Evolutionary conservation across 2,329 filamentous ascomycete genomes (phyloP).

Genomic region (Colletotrichum sp.): DNA sequence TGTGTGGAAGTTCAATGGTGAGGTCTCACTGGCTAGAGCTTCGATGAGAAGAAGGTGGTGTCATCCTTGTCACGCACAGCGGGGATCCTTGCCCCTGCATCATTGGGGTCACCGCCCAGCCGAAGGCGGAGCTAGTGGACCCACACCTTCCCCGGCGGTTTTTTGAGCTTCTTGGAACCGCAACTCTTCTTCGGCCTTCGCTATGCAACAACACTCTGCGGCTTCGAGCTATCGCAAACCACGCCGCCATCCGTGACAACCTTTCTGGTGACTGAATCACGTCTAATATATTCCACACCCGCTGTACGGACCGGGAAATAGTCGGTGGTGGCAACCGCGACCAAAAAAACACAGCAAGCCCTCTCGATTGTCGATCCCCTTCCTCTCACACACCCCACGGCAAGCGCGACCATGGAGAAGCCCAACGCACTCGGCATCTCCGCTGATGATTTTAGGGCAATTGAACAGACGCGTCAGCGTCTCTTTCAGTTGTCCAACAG

Average conservation of each 20-base stretch:
- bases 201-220: background rate
- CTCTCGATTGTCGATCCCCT: background rate
- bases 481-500: slow-evolving; percentile 73
- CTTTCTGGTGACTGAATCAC: background rate
- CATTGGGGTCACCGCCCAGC: background rate
- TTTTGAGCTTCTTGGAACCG: slow-evolving; percentile 12
- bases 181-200: background rate
- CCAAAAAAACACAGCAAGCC: background rate
- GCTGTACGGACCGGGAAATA: background rate
- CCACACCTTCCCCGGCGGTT: background rate
- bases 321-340: background rate
- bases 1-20: background rate
- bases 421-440: slow-evolving; percentile 48
- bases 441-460: slow-evolving; percentile 67
- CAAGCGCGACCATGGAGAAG: background rate
- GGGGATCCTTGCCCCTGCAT: slow-evolving; percentile 1
- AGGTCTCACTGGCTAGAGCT: background rate
- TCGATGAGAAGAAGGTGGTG: background rate
- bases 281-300: background rate
- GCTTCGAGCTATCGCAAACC: background rate
- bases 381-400: background rate
- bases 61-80: background rate
- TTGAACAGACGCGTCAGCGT: slow-evolving; percentile 74
- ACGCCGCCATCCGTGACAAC: background rate
- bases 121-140: background rate